Percentiles rank a stretch among this genome's conserved stretches.
phyloP scores from a whole-genome alignment of 768 basidiomycete species.

The Cubamyces sp. region DNA sequence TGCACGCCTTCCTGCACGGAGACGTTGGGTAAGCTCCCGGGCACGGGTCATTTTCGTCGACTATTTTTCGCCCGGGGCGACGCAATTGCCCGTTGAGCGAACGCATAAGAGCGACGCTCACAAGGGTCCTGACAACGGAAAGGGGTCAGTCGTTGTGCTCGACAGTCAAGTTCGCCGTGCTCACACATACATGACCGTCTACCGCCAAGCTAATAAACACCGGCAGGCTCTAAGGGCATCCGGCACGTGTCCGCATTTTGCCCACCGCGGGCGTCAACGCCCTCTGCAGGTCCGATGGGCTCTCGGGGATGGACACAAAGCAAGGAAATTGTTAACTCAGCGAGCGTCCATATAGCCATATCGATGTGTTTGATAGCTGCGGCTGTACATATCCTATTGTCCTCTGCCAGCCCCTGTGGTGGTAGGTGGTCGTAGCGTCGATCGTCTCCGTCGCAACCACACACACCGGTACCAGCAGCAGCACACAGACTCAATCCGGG shows the following conservation, averaged over 20 bases:
- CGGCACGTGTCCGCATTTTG: slow-evolving; percentile 16
- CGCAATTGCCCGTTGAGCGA: background rate
- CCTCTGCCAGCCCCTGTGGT: background rate
- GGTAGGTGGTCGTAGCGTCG: background rate
- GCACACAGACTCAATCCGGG: background rate
- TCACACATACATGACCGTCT: slow-evolving; percentile 1
- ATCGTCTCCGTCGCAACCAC: slow-evolving; percentile 6
- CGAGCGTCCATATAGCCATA: slow-evolving; percentile 17
- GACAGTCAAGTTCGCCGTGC: background rate
- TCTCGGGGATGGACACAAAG: slow-evolving; percentile 15
- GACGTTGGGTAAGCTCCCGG: slow-evolving; percentile 5
- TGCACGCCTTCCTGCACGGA: slow-evolving; percentile 4
- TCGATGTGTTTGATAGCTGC: slow-evolving; percentile 2
- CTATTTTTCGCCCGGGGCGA: background rate
- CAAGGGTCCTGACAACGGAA: background rate
- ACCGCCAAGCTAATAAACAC: background rate
- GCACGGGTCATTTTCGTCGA: background rate
- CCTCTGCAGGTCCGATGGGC: slow-evolving; percentile 9
- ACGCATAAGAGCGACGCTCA: background rate
- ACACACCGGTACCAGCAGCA: background rate
- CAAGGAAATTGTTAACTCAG: slow-evolving; percentile 1
- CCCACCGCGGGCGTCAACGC: slow-evolving; percentile 3
- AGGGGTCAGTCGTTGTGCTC: background rate
- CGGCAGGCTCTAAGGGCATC: too few species aligned
- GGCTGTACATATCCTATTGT: slow-evolving; percentile 1